These are phyloP conservation scores for Solanum tacnaense DNA, from an alignment of 257 asterid species.

Conservation along the genomic window DNA sequence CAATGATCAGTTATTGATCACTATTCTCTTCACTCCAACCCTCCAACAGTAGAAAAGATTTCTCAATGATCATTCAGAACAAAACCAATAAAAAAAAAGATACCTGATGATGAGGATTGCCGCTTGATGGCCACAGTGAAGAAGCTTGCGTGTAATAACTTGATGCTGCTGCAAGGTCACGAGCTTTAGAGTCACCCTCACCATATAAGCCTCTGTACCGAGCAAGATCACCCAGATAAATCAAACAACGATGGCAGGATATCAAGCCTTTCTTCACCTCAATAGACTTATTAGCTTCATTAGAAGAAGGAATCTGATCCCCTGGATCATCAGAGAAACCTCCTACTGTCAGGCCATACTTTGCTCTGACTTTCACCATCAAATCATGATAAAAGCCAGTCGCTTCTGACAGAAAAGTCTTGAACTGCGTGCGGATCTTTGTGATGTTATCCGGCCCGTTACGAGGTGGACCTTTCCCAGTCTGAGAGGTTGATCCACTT, in stretches of 20 bases:
- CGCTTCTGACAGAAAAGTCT: conserved; percentile 92
- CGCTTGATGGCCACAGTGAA: conserved; percentile 85
- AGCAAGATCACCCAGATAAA: conserved; percentile 93
- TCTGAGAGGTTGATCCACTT: conserved; percentile 51
- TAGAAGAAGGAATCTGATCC: conserved; percentile 35
- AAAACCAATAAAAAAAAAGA: neutral
- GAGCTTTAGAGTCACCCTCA: conserved; percentile 78
- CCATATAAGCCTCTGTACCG: conserved; percentile 94
- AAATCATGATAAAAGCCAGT: conserved; percentile 94
- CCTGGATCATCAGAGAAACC: conserved; percentile 57
- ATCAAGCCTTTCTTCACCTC: conserved; percentile 70
- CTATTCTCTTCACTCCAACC: neutral
- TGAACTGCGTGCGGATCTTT: conserved; percentile 81
- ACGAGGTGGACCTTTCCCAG: conserved; percentile 60
- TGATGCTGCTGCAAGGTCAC: conserved; percentile 86
- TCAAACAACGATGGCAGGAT: conserved; percentile 91
- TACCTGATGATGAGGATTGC: conserved; percentile 98
- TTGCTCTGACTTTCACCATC: conserved; percentile 77
- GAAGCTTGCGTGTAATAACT: conserved; percentile 88
- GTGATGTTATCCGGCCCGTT: conserved; percentile 64
- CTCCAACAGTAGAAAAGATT: neutral
- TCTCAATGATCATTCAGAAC: neutral
- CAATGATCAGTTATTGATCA: neutral
- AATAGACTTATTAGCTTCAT: conserved; percentile 52
- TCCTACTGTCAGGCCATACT: conserved; percentile 73